A percentile compares a stretch with the other conserved stretches of the same genome.
These are phyloP conservation scores for Aegilops longissima DNA, from an alignment of 176 grass and related monocot species.

Conservation along the genomic window DNA sequence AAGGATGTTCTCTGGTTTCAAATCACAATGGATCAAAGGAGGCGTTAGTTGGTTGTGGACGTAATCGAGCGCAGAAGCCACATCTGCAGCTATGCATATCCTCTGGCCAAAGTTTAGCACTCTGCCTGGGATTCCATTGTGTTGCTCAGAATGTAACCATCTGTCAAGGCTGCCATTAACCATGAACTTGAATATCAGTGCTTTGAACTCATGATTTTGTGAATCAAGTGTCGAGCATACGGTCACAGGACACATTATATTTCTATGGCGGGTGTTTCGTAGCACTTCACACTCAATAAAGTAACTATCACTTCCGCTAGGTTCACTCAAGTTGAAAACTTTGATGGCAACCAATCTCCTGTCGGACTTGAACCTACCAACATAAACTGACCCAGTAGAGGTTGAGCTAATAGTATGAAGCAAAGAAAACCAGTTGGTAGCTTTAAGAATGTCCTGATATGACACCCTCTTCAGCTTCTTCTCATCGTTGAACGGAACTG, in stretches of 20 bases:
- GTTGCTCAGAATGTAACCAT: conserved; percentile 1
- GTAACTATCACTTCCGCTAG: not conserved
- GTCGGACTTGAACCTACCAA: conserved; percentile 31
- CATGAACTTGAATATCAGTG: conserved; percentile 31
- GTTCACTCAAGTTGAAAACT: conserved; percentile 27
- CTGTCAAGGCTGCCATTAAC: conserved; percentile 32
- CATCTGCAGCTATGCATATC: conserved; percentile 22
- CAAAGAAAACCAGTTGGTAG: conserved; percentile 33
- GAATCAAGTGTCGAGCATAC: conserved; percentile 14
- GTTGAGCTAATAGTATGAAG: conserved; percentile 8
- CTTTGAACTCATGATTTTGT: conserved; percentile 31
- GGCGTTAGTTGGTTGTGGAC: conserved; percentile 25
- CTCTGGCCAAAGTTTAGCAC: conserved; percentile 15
- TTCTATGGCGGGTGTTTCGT: conserved; percentile 16
- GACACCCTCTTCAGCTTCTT: conserved; percentile 22
- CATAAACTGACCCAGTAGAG: conserved; percentile 2
- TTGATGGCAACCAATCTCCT: conserved; percentile 11
- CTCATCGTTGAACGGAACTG: not conserved
- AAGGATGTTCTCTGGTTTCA: conserved; percentile 33
- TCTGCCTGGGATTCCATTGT: not conserved
- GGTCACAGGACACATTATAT: not conserved
- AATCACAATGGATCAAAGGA: conserved; percentile 31
- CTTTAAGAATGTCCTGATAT: conserved; percentile 26
- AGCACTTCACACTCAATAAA: conserved; percentile 26
- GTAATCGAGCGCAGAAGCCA: conserved; percentile 33